Conservation (phyloP, 2,329 filamentous ascomycete species). For the Pseudovirgaria hyperparasitica region DNA sequence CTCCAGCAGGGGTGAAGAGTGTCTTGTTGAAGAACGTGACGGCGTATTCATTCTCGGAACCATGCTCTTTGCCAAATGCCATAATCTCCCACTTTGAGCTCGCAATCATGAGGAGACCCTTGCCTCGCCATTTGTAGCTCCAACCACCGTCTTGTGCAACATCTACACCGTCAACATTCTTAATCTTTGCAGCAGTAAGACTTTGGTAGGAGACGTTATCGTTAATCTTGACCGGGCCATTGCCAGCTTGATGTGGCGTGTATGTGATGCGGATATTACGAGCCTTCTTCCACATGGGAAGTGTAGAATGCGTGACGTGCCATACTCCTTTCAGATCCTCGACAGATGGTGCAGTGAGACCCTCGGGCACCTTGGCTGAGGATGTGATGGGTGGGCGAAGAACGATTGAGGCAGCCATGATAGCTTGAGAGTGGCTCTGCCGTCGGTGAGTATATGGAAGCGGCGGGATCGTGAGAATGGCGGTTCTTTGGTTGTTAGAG, state of each 20-base stretch:
- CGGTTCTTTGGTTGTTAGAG: too few relatives aligned
- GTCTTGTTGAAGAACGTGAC: slow-evolving; percentile 80
- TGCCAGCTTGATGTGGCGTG: slow-evolving; percentile 40
- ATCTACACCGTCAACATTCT: slow-evolving; percentile 54
- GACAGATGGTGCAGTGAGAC: slow-evolving; percentile 20
- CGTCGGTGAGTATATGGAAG: too few relatives aligned
- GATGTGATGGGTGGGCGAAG: slow-evolving; percentile 4
- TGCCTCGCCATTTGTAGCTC: slow-evolving; percentile 56
- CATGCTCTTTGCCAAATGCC: slow-evolving; percentile 52
- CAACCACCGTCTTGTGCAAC: slow-evolving; percentile 1
- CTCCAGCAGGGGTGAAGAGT: slow-evolving; percentile 66
- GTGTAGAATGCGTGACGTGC: slow-evolving; percentile 26
- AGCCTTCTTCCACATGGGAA: slow-evolving; percentile 62
- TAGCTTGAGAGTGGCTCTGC: too few relatives aligned
- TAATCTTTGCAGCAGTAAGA: slow-evolving; percentile 37
- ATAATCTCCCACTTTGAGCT: slow-evolving; percentile 70
- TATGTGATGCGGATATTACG: slow-evolving; percentile 76
- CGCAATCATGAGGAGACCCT: slow-evolving; percentile 59
- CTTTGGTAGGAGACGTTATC: slow-evolving; percentile 62
- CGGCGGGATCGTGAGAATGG: too few relatives aligned
- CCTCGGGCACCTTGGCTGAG: slow-evolving; percentile 25
- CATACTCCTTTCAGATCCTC: slow-evolving; percentile 19
- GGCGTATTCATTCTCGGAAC: slow-evolving; percentile 46
- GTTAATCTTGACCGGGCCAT: slow-evolving; percentile 37
- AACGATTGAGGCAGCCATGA: slow-evolving; percentile 1